Evolutionary conservation across 169 alveolate genomes (phyloP).

Genomic region (Plasmodium cynomolgi): DNA sequence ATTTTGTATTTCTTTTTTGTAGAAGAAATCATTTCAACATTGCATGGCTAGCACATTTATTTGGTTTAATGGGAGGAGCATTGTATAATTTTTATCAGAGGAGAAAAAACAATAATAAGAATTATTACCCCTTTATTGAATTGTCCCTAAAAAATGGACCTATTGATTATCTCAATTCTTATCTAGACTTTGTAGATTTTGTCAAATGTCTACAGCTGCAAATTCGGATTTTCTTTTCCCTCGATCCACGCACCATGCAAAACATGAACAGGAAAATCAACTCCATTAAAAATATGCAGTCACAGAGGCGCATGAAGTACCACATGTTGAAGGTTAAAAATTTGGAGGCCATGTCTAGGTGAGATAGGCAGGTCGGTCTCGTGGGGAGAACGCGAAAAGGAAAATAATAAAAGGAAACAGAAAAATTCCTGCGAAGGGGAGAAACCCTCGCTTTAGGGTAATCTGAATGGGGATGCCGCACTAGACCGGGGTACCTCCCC

Average conservation of each 20-base stretch:
- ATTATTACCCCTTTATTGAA: constrained; percentile 69
- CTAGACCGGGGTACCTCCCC: neutral
- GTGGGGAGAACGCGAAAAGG: neutral
- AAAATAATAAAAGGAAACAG: neutral
- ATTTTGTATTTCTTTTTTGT: constrained; percentile 77
- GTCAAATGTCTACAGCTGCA: constrained; percentile 19
- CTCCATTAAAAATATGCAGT: constrained; percentile 17
- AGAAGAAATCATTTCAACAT: constrained; percentile 73
- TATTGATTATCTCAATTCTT: constrained; percentile 62
- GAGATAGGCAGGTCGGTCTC: neutral
- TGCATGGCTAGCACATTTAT: constrained; percentile 88
- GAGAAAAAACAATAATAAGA: constrained; percentile 27
- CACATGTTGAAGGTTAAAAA: constrained; percentile 35
- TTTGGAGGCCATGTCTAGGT: constrained; percentile 50
- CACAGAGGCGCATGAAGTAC: constrained; percentile 20
- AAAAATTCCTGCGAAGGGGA: neutral
- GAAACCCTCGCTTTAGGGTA: neutral
- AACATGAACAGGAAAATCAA: constrained; percentile 27
- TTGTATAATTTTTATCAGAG: constrained; percentile 80
- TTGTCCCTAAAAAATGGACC: constrained; percentile 67
- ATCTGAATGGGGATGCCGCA: neutral
- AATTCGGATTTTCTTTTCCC: constrained; percentile 42
- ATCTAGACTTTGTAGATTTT: constrained; percentile 45
- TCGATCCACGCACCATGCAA: constrained; percentile 23
- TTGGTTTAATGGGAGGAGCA: constrained; percentile 84